phyloP scores from a whole-genome alignment of 352 stramenopile species.

The Phytophthora crassamura region DNA sequence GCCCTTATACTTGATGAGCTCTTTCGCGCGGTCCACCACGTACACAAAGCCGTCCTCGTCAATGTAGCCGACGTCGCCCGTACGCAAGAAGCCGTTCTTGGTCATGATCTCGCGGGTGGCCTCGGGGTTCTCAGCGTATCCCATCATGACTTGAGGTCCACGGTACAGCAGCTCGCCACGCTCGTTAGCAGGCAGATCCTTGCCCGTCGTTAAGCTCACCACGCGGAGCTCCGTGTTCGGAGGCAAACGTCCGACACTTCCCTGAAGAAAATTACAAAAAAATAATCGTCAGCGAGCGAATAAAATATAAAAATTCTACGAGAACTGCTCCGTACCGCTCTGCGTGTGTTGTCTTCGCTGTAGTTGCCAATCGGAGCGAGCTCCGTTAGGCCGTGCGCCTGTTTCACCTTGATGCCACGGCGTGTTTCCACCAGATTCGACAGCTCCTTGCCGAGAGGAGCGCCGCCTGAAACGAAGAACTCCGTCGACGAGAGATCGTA shows the following conservation, averaged over 20 bases:
- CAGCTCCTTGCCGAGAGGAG: constrained; percentile 79
- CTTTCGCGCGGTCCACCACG: constrained; percentile 92
- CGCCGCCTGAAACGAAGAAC: constrained; percentile 77
- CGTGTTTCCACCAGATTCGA: constrained; percentile 66
- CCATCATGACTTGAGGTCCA: constrained; percentile 91
- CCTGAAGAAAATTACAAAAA: constrained; percentile 7
- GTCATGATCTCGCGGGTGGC: constrained; percentile 78
- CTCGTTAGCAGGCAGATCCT: constrained; percentile 37
- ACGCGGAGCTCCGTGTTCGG: constrained; percentile 60
- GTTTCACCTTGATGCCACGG: constrained; percentile 49
- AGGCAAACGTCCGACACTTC: constrained; percentile 46
- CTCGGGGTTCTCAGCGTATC: constrained; percentile 87
- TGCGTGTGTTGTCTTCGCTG: constrained; percentile 20
- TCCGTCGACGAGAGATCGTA: constrained; percentile 83
- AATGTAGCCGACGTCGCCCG: constrained; percentile 90
- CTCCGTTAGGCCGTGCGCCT: constrained; percentile 66
- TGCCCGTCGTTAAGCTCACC: constrained; percentile 37
- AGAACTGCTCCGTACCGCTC: constrained; percentile 5
- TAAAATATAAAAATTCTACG: not conserved
- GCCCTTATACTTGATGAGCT: constrained; percentile 95
- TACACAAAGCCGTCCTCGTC: constrained; percentile 92
- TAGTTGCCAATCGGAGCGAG: constrained; percentile 35
- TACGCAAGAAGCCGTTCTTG: constrained; percentile 81
- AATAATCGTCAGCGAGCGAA: not conserved
- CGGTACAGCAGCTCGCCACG: constrained; percentile 85